A percentile compares a stretch with the other conserved stretches of the same genome.
Evolutionary conservation across 305 asterid species (phyloP).

Genomic region (Fraxinus paxiana): DNA sequence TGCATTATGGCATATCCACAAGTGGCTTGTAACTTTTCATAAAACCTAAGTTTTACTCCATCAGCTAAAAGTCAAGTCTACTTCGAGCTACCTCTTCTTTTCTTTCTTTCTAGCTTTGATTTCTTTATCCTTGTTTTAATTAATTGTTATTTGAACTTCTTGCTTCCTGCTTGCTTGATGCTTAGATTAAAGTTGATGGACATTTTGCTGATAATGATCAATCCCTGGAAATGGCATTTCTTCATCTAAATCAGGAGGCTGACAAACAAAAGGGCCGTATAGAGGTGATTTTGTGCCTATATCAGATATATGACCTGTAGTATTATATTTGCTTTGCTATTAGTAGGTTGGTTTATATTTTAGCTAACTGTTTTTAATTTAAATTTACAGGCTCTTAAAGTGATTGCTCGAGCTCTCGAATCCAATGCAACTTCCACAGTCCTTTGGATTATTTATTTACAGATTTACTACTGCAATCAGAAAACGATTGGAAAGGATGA

Average conservation of each 20-base stretch:
- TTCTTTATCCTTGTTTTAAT: not conserved
- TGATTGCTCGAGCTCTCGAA: constrained; percentile 46
- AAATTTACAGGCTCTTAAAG: constrained; percentile 37
- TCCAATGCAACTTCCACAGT: constrained; percentile 31
- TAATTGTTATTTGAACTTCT: not conserved
- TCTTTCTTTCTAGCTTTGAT: not conserved
- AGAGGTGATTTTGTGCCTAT: constrained; percentile 27
- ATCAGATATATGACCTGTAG: not conserved
- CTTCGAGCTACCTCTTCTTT: not conserved
- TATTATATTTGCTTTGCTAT: constrained; percentile 2
- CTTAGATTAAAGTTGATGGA: constrained; percentile 27
- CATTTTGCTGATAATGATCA: constrained; percentile 30
- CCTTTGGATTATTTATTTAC: constrained; percentile 49
- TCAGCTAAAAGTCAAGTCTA: constrained; percentile 1
- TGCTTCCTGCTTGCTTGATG: constrained; percentile 3
- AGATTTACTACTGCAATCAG: constrained; percentile 42
- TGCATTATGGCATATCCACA: not conserved
- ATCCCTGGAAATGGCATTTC: constrained; percentile 43
- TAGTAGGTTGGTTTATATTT: constrained; percentile 16
- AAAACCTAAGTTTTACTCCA: not conserved
- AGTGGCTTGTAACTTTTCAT: not conserved
- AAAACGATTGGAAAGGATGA: constrained; percentile 41
- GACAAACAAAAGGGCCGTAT: constrained; percentile 32
- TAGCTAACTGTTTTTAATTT: constrained; percentile 2
- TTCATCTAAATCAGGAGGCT: constrained; percentile 32